Evolutionary conservation across 1,284 basidiomycete genomes (phyloP), one percentile per base, ranked within the genome.

Genomic region (Pulchroboletus neoregius): DNA sequence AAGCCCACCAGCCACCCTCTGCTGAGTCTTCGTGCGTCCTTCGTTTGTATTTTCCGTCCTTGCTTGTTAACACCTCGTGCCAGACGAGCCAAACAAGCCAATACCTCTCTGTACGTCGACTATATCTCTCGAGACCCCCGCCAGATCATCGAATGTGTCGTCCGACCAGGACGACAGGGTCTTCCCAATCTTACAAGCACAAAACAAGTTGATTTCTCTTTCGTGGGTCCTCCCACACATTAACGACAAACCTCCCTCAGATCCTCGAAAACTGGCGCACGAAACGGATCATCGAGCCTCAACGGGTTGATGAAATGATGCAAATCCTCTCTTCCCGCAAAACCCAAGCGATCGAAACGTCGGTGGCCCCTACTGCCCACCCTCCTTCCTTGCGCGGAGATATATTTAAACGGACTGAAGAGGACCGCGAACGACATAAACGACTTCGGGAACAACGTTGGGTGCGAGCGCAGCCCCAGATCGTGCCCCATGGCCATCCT

Each of bases 401-500:
- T 50, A 82, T 94, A 22, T 79, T 93, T 53, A 83, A 87, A 37
- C 83, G 93, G 4, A 95, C 97, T 51, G 94, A 97, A 65, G 94
- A 95, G 59, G 94, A 97, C 65, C 77, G 94, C 2, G 94, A 97
- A 63, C 79, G 94, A 55, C 94, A 97, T 62, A 96, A 97, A 67
- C 82, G 94, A 2, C 75, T 97, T 1, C 80, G 92, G 35, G 94
- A 97, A 66, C 81, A 91, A 16, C 82, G 92, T 40, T 97, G 94
- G 94, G 92, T 96, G 24, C 84, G 95, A 58, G 86, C 87, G 2
- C 55, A 67, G 12, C 52, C 57, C 6, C 58, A 54, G 20, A 30
- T 23, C 5, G 11, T 6, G 18, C 39, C 55, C 3, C 43, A 57
- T 5, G 27, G 11, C 2, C 46, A 43, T 10, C 6, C 43, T 2